A percentile compares a stretch with the other conserved stretches of the same genome.
phyloP scores from a whole-genome alignment of 139 green algal species.

The Coccomyxa sp. region DNA sequence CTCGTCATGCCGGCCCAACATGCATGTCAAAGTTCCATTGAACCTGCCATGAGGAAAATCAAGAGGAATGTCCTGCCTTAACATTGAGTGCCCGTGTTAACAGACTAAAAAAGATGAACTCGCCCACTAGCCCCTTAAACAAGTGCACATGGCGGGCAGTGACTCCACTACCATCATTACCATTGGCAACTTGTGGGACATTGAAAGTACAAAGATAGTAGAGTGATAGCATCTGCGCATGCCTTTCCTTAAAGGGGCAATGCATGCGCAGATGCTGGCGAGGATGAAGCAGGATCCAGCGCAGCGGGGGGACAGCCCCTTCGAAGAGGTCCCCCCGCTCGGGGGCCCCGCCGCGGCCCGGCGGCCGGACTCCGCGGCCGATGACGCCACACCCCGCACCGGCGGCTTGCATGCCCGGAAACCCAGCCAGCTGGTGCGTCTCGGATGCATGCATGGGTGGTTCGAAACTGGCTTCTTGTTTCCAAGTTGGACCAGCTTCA shows the following conservation, averaged over 20 bases:
- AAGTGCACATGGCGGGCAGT: no score
- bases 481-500: no score
- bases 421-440: neutral
- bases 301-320: neutral
- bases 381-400: neutral
- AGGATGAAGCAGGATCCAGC: neutral
- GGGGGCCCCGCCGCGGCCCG: neutral
- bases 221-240: no score
- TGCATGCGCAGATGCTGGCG: neutral
- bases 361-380: neutral
- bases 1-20: neutral
- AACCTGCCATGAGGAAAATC: neutral
- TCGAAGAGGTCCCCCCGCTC: neutral
- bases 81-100: neutral
- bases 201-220: no score
- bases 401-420: neutral
- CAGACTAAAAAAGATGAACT: no score
- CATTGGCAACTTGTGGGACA: neutral
- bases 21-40: neutral
- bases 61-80: neutral
- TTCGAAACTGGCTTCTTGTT: no score
- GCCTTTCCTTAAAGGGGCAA: neutral
- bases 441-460: no score
- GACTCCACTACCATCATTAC: neutral
- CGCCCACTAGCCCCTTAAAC: no score